Percentiles rank a stretch among this genome's conserved stretches.
Evolutionary conservation across 805 yeast genomes (phyloP).

Genomic region (Candida pseudofarinosa): DNA sequence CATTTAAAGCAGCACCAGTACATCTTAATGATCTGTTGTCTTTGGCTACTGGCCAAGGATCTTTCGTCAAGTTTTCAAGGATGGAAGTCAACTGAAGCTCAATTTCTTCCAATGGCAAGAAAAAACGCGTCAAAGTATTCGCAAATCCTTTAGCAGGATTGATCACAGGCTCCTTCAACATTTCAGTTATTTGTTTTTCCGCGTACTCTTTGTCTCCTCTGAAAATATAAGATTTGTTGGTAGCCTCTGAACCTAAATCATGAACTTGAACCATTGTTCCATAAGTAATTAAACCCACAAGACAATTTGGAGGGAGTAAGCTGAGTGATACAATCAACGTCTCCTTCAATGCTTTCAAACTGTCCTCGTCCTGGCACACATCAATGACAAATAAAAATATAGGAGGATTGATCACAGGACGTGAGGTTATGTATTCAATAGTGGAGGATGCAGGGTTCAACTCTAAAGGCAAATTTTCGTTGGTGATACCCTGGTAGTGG

Average conservation of each 20-base stretch:
- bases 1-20: slow-evolving; percentile 87
- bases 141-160: slow-evolving; percentile 21
- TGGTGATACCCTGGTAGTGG: slow-evolving; percentile 72
- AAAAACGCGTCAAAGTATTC: slow-evolving; percentile 52
- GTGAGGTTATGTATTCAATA: slow-evolving; percentile 77
- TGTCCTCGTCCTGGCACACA: slow-evolving; percentile 85
- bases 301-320: slow-evolving; percentile 83
- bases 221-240: slow-evolving; percentile 75
- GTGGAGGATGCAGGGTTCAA: slow-evolving; percentile 65
- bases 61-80: slow-evolving; percentile 71
- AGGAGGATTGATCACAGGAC: slow-evolving; percentile 83
- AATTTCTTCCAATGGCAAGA: slow-evolving; percentile 69
- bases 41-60: slow-evolving; percentile 86
- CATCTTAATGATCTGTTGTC: slow-evolving; percentile 85
- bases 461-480: slow-evolving; percentile 78
- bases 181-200: slow-evolving; percentile 59
- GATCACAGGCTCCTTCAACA: slow-evolving; percentile 37
- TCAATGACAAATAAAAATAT: slow-evolving; percentile 83
- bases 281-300: slow-evolving; percentile 81
- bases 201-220: slow-evolving; percentile 86
- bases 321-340: slow-evolving; percentile 70
- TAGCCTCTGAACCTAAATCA: slow-evolving; percentile 62
- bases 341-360: slow-evolving; percentile 78
- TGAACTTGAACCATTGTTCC: slow-evolving; percentile 91
- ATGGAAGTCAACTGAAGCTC: slow-evolving; percentile 80